Evolutionary conservation across 176 grass and related monocot genomes (phyloP), one percentile per base, ranked within the genome.

Genomic region (Neostapfia colusana): DNA sequence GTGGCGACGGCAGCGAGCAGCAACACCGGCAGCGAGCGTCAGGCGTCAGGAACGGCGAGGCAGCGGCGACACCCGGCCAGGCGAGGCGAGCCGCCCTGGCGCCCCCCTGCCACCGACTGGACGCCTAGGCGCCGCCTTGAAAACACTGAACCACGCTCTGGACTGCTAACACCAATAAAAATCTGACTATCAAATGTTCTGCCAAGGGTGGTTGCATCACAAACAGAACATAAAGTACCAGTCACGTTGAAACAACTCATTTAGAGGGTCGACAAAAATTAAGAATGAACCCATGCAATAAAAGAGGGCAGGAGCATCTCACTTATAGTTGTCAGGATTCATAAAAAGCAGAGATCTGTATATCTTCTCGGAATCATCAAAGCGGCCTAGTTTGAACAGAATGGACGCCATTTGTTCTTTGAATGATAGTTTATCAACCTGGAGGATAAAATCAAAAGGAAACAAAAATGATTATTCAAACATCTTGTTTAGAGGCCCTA

Each of bases 261-360:
- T 65, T 56, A 72, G 2, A 42, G 7, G 23, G 34, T 38, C 35
- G 8, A 57, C 18, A 35, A 59, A 40, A 70, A 76, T 65, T 60
- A 44, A 21, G 28, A 75, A 50, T 23, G 14, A 44, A 78, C 14
- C 51, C 27, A 41, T 11, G 15, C 14, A 73, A 56, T 23, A 27
- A 26, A 63, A 69, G 36, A 46, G 74, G 44, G 50, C 18, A 54
- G 3, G 44, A 44, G 62, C 45, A 39, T 58, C 75, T 85, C 81
- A 99, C 96, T 85, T 85, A 79, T 99, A 99, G 80, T 99, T 95
- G 81, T 99, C 96, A 72, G 96, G 82, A 90, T 99, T 99, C 96
- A 99, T 99, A 63, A 90, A 95, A 65, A 99, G 96, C 75, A 99
- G 78, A 43, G 87, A 67, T 81, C 83, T 85, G 79, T 95, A 95